Base-by-base conservation (phyloP, 2,329 filamentous ascomycete genomes). In the Colletotrichum melonis region DNA sequence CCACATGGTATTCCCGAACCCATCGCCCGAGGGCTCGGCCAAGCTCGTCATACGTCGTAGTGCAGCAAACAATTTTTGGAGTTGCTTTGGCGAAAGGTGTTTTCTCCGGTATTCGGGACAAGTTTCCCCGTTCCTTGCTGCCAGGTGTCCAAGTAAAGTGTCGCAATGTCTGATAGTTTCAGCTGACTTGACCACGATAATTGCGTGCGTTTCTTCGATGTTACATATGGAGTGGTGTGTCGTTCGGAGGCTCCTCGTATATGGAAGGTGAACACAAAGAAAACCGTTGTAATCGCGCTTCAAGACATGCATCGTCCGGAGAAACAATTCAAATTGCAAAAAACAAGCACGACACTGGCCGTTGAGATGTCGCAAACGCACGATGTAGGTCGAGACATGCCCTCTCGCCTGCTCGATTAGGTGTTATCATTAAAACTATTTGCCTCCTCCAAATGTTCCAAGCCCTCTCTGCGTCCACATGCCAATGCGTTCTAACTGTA, bases 361-460 rank as follows among this genome's bases (percentile, higher is more conserved):
- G 72, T 67, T 71, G 49, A 59, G n/a, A 72, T 67, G 68, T 72
- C 68, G 72, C 68, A 63, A 67, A 58, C n/a, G 55, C 62, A 54
- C 19, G 4, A 38, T 55, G 8, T 32, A 52, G 63, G 38, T 46
- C 72, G 68, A 72, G 72, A 74, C 72, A 72, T 28, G 16, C 38
- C 38, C 56, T 42, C 26, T n/a, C 57, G 38, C 28, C 38, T 35
- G 24, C 69, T 63, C 57, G 52, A 72, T 74, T 71, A 67, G 57
- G 68, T 72, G 30, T 72, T 64, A 59, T 55, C 63, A 74, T 62
- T 67, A 56, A 58, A 28, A 28, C 24, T 55, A 54, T 59, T 49
- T 64, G 62, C 62, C 32, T 32, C 52, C 24, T 6, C 6, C 38
- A 42, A 42, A 16, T 35, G 32, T 42, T 42, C 38, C 22, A 16